Conservation (phyloP, 2,329 filamentous ascomycete genomes). For the Aspergillus japonicus region DNA sequence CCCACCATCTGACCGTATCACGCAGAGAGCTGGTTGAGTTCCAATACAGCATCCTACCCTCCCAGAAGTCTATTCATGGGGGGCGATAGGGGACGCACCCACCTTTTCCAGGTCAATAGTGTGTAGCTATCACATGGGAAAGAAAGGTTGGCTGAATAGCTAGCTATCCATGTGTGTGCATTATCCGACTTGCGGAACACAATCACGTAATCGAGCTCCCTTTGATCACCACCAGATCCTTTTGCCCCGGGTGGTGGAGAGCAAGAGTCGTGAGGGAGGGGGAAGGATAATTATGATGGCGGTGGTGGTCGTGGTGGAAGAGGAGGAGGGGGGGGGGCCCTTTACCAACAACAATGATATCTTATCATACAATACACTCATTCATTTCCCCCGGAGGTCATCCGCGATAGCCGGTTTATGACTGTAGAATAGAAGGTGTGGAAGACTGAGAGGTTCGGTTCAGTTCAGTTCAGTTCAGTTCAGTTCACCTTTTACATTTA, state of each 20-base stretch:
- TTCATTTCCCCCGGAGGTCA: constrained; percentile 9
- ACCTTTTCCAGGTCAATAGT: background rate
- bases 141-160: background rate
- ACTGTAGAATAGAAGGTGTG: too few relatives aligned
- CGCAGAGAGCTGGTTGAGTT: constrained; percentile 4
- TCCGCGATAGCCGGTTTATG: constrained; percentile 26
- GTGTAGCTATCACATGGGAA: constrained; percentile 16
- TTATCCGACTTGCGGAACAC: constrained; percentile 5
- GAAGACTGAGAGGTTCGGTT: too few relatives aligned
- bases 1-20: constrained; percentile 12
- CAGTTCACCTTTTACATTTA: background rate
- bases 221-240: constrained; percentile 1
- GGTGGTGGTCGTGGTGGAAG: background rate
- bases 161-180: background rate
- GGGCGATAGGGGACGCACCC: background rate
- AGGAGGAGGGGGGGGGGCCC: background rate
- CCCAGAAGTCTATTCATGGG: background rate
- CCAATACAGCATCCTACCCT: constrained; percentile 3
- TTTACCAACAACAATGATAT: constrained; percentile 1
- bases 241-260: background rate
- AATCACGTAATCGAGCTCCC: constrained; percentile 7
- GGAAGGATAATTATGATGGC: background rate
- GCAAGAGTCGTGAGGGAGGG: too few relatives aligned
- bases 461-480: too few relatives aligned
- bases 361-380: background rate